Percentiles rank a stretch among this genome's conserved stretches.
phyloP scores from a whole-genome alignment of 2,329 filamentous ascomycete species.

The Cladobotryum mycophilum region DNA sequence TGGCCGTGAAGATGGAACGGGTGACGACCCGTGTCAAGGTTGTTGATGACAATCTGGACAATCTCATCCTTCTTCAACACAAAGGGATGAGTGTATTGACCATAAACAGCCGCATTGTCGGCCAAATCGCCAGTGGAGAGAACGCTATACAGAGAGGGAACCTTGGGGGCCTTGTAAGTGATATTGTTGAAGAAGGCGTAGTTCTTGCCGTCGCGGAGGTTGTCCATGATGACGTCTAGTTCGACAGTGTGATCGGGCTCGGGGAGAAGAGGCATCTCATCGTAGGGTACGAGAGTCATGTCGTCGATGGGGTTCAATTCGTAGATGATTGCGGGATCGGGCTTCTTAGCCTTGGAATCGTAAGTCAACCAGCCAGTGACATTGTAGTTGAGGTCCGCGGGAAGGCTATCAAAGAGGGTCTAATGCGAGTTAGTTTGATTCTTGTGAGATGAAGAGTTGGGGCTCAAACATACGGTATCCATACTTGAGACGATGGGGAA shows the following conservation, averaged over 20 bases:
- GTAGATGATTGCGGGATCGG: constrained; percentile 49
- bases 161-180: constrained; percentile 67
- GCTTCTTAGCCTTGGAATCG: constrained; percentile 37
- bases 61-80: constrained; percentile 61
- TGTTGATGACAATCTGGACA: constrained; percentile 74
- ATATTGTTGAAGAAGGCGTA: constrained; percentile 69
- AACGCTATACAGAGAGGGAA: constrained; percentile 73
- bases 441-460: not conserved
- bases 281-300: constrained; percentile 61
- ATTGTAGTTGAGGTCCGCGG: constrained; percentile 61
- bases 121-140: constrained; percentile 56
- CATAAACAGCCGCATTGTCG: constrained; percentile 56
- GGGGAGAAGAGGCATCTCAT: constrained; percentile 54
- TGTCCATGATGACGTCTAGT: constrained; percentile 57
- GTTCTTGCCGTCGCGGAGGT: constrained; percentile 54
- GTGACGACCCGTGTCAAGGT: constrained; percentile 63
- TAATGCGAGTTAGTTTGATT: constrained; percentile 18
- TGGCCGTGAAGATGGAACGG: constrained; percentile 78
- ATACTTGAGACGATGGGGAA: constrained; percentile 64
- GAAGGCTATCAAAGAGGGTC: constrained; percentile 63
- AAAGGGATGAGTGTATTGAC: constrained; percentile 58
- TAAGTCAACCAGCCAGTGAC: constrained; percentile 61
- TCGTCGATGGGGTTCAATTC: constrained; percentile 68
- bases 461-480: constrained; percentile 49
- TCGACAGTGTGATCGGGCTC: constrained; percentile 58